Evolutionary conservation across 352 stramenopile genomes (phyloP), one percentile per base, ranked within the genome.

Genomic region (Blastocystis sp.): DNA sequence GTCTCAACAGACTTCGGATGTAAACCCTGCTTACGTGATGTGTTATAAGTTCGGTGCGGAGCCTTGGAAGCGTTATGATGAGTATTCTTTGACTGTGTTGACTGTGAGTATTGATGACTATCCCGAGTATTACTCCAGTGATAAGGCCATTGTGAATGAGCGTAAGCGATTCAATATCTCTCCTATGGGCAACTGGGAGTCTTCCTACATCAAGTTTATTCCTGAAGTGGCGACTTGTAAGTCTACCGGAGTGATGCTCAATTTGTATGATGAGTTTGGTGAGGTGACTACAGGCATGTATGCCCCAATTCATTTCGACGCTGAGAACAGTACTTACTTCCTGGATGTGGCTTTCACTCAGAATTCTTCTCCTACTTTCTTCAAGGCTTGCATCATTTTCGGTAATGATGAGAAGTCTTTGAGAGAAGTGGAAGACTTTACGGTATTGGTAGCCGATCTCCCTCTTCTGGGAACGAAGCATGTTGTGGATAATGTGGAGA

Each of bases 11-110:
- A 84, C 73, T 13, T 54, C 33, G 6, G 73, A 68, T 22, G 33
- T 27, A 27, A 66, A 84, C 30, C 33, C 51, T 27, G 42, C 13
- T 30, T 84, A 84, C 30, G 24, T 68, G 19, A 66, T 84, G 24
- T 84, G 73, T 51, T 84, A 84, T 44, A 37, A 68, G 73, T 84
- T 84, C 30, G 73, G 73, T n/a, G 2, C 37, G 3, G 73, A 84
- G 56, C 48, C 44, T 22, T 84, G 73, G 73, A 37, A 64, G 42
- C 48, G n/a, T 13, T 84, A 84, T 42, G 53, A 68, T 33, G 73
- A 84, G 53, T 84, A 84, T 37, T 33, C 13, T 33, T n/a, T 84
- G 73, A 17, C 35, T n/a, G 73, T 84, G 73, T 35, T 84, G 73
- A 1, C 22, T 24, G 48, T 84, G 53, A 44, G 44, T 24, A 35